phyloP scores from a whole-genome alignment of 345 rosid genomes.

The Kandelia obovata region DNA sequence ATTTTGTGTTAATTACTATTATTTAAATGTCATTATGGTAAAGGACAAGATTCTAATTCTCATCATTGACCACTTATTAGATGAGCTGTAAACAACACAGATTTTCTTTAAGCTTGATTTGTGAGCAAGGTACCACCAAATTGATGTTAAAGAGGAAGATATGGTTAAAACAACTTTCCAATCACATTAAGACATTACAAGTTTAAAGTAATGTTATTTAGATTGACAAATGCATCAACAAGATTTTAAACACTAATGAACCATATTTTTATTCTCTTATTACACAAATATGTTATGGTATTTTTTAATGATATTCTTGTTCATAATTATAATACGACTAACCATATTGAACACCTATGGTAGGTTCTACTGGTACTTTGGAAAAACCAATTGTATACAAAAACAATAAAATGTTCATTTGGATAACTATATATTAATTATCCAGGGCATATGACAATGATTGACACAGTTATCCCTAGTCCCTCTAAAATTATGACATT shows the following conservation, averaged over 20 bases:
- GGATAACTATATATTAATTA: not conserved
- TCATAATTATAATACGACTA: not conserved
- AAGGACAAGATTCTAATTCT: not conserved
- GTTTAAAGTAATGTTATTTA: not conserved
- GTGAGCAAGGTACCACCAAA: not conserved
- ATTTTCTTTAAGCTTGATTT: not conserved
- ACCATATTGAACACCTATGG: not conserved
- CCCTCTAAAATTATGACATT: not conserved
- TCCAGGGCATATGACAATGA: not conserved
- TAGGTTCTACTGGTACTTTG: not conserved
- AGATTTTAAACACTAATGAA: not conserved
- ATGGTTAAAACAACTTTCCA: not conserved
- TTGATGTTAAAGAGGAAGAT: not conserved
- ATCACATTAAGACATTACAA: not conserved
- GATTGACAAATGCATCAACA: not conserved
- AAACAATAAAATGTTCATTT: not conserved
- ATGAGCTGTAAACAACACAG: not conserved
- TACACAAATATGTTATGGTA: not conserved
- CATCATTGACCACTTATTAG: not conserved
- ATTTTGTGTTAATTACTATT: not conserved
- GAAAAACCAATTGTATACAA: not conserved
- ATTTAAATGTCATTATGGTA: not conserved
- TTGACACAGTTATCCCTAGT: not conserved
- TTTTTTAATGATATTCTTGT: not conserved
- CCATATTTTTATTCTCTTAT: not conserved